Evolutionary conservation across 2,329 filamentous ascomycete genomes (phyloP).

Genomic region (Aspergillus novofumigatus): DNA sequence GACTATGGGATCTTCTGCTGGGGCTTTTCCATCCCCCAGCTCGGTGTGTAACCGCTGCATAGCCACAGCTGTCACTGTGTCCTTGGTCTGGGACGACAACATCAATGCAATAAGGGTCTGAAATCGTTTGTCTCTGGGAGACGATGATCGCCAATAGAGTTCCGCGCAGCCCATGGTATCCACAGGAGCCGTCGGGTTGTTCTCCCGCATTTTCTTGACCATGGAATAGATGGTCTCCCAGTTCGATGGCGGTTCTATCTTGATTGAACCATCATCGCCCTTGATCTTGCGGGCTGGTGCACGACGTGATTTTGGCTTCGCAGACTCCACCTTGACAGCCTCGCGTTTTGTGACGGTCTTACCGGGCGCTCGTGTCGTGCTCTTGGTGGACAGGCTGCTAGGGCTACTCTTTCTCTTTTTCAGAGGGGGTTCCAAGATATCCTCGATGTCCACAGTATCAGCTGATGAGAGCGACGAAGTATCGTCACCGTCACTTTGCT

Average conservation of each 20-base stretch:
- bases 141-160: slow-evolving; percentile 40
- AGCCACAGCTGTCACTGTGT: slow-evolving; percentile 79
- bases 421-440: slow-evolving; percentile 39
- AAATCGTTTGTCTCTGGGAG: slow-evolving; percentile 62
- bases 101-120: slow-evolving; percentile 85
- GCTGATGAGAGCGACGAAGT: slow-evolving; percentile 34
- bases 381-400: slow-evolving; percentile 22
- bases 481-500: slow-evolving; percentile 19
- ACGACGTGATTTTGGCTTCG: slow-evolving; percentile 29
- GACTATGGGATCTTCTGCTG: not conserved
- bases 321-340: not conserved
- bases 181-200: slow-evolving; percentile 69
- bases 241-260: slow-evolving; percentile 61
- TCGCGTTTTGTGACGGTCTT: slow-evolving; percentile 6
- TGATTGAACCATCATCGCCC: slow-evolving; percentile 32
- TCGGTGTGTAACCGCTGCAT: slow-evolving; percentile 76
- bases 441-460: slow-evolving; percentile 55
- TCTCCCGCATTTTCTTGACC: slow-evolving; percentile 73
- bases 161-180: slow-evolving; percentile 92
- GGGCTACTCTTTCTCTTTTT: slow-evolving; percentile 49
- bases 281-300: slow-evolving; percentile 39
- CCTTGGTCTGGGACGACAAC: slow-evolving; percentile 90
- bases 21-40: slow-evolving; percentile 45
- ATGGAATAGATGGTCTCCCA: slow-evolving; percentile 79
- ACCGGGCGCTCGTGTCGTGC: slow-evolving; percentile 13